Percentiles rank a stretch among this genome's conserved stretches.
Conservation (phyloP, 2,329 filamentous ascomycete species). For the Colletotrichum noveboracense region DNA sequence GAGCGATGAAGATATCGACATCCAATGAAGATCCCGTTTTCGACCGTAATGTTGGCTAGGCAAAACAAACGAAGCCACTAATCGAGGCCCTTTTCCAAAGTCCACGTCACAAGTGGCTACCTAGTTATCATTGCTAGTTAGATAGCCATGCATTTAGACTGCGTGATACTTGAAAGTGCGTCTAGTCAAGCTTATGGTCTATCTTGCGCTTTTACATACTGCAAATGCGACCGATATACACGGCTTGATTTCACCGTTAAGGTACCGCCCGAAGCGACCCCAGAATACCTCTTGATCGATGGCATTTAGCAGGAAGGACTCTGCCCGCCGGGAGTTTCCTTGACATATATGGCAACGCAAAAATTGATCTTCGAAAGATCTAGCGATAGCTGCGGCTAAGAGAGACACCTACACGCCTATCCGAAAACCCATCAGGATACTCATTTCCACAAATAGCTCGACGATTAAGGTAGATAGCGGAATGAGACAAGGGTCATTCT, state of each 20-base stretch:
- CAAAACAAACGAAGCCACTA: accelerated
- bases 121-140: accelerated
- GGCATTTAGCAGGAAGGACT: background rate
- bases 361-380: accelerated
- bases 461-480: background rate
- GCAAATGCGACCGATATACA: background rate
- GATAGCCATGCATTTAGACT: background rate
- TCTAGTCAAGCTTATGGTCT: accelerated
- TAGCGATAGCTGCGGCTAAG: background rate
- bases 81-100: background rate
- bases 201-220: accelerated
- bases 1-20: background rate
- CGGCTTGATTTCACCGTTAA: background rate
- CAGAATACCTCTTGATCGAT: background rate
- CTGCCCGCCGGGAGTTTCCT: background rate
- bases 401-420: background rate
- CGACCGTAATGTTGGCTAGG: background rate
- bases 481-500: accelerated
- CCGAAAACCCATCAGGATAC: background rate
- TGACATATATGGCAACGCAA: background rate
- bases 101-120: background rate
- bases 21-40: background rate
- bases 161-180: background rate
- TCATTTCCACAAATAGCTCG: background rate
- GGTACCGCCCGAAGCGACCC: background rate